Conservation (phyloP, 2,329 filamentous ascomycete species). For the Alternaria sp. region DNA sequence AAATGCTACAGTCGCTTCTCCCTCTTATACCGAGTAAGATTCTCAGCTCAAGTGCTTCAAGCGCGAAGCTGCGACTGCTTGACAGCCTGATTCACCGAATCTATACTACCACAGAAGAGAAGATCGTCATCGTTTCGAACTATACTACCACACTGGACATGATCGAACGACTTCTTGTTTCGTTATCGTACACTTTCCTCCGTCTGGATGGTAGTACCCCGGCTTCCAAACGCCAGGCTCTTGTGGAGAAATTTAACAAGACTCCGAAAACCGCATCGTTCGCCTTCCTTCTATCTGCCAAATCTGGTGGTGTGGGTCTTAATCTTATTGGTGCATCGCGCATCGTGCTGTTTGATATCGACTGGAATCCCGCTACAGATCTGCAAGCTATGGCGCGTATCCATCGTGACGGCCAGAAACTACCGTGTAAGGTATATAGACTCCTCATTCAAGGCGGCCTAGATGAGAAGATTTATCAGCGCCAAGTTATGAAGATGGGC, state of each 20-base stretch:
- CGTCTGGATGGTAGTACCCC: slow-evolving; percentile 75
- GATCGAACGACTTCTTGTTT: slow-evolving; percentile 68
- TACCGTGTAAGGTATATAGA: slow-evolving; percentile 73
- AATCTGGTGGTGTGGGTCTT: slow-evolving; percentile 74
- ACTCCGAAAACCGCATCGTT: slow-evolving; percentile 65
- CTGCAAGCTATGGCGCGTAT: slow-evolving; percentile 79
- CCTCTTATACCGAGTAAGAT: slow-evolving; percentile 65
- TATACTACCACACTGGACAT: slow-evolving; percentile 77
- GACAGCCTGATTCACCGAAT: slow-evolving; percentile 71
- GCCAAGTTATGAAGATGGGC: slow-evolving; percentile 75
- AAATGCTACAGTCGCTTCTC: slow-evolving; percentile 55
- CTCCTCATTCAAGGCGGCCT: slow-evolving; percentile 73
- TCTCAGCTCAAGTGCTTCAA: slow-evolving; percentile 65
- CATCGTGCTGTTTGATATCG: slow-evolving; percentile 75
- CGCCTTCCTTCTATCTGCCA: slow-evolving; percentile 76
- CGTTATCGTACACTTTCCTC: slow-evolving; percentile 69
- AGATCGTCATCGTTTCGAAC: slow-evolving; percentile 79
- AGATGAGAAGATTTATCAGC: slow-evolving; percentile 79
- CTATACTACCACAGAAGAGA: slow-evolving; percentile 69
- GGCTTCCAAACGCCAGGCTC: slow-evolving; percentile 68
- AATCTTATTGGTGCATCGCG: slow-evolving; percentile 77
- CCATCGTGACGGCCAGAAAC: slow-evolving; percentile 75
- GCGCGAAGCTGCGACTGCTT: slow-evolving; percentile 72
- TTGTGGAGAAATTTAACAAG: slow-evolving; percentile 76
- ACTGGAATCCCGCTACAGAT: slow-evolving; percentile 80